These are phyloP conservation scores for Candida loeiensis DNA, from an alignment of 805 yeast genomes.

Conservation along the genomic window DNA sequence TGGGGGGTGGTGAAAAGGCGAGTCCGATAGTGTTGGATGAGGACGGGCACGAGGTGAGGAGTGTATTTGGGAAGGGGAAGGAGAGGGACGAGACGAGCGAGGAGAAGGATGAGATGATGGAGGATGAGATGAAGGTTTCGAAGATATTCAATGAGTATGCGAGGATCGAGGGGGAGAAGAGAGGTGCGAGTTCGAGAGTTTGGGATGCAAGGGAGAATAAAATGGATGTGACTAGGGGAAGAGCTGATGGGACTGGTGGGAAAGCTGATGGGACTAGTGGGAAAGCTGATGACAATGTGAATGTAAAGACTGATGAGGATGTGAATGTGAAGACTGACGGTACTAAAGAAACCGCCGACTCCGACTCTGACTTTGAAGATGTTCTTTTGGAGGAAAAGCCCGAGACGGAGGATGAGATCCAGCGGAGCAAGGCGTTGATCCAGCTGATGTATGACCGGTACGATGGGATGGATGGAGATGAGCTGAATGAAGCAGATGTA, in stretches of 20 bases:
- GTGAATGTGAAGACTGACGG: neutral
- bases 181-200: neutral
- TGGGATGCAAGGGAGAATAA: neutral
- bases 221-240: neutral
- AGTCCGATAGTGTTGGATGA: slow-evolving; percentile 54
- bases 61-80: neutral
- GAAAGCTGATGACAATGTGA: neutral
- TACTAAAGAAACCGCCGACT: neutral
- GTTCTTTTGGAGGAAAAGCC: slow-evolving; percentile 17
- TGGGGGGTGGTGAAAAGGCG: slow-evolving; percentile 35
- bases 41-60: slow-evolving; percentile 21
- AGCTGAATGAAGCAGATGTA: neutral
- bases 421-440: slow-evolving; percentile 28
- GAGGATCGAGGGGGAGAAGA: neutral
- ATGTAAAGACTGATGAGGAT: neutral
- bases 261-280: no score
- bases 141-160: neutral
- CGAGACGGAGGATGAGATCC: slow-evolving; percentile 27
- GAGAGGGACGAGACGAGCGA: neutral
- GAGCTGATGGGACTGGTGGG: no score
- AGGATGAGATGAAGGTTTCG: neutral
- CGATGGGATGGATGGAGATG: slow-evolving; percentile 6
- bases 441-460: slow-evolving; percentile 36
- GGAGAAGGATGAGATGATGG: neutral
- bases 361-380: slow-evolving; percentile 22